A percentile compares a stretch with the other conserved stretches of the same genome.
Evolutionary conservation across 2,329 filamentous ascomycete genomes (phyloP).

Genomic region (Incumbomyces lentus): DNA sequence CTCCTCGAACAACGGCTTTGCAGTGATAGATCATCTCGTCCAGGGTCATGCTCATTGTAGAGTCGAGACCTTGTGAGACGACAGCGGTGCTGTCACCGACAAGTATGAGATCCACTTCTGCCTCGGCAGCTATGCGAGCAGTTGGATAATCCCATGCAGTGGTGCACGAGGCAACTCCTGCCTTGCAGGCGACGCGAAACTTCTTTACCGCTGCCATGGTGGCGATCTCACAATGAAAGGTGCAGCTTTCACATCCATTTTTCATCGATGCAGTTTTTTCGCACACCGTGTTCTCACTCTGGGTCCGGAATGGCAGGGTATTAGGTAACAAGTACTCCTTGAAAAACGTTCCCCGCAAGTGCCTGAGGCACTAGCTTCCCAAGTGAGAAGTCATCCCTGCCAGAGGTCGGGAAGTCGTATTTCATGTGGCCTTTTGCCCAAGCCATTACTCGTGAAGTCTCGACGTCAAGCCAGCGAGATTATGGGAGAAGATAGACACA

Average conservation of each 20-base stretch:
- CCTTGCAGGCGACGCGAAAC: background rate
- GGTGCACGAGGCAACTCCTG: background rate
- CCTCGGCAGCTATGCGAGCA: background rate
- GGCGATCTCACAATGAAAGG: background rate
- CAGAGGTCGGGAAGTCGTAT: no score
- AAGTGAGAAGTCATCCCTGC: no score
- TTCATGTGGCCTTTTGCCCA: no score
- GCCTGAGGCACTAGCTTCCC: no score
- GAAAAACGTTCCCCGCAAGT: no score
- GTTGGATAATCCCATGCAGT: background rate
- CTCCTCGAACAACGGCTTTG: background rate
- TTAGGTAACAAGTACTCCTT: no score
- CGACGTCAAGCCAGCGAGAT: no score
- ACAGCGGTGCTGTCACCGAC: background rate
- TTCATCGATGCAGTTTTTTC: background rate
- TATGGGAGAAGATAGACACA: no score
- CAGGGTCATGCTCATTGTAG: constrained; percentile 1
- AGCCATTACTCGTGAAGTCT: no score
- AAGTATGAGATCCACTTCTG: constrained; percentile 1
- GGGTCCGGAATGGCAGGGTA: no score
- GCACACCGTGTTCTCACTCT: background rate
- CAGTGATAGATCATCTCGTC: background rate
- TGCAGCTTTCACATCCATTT: background rate
- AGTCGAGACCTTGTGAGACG: background rate
- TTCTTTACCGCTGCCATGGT: constrained; percentile 2